Evolutionary conservation across 2,329 filamentous ascomycete genomes (phyloP).

Genomic region (Fusarium nurragi): DNA sequence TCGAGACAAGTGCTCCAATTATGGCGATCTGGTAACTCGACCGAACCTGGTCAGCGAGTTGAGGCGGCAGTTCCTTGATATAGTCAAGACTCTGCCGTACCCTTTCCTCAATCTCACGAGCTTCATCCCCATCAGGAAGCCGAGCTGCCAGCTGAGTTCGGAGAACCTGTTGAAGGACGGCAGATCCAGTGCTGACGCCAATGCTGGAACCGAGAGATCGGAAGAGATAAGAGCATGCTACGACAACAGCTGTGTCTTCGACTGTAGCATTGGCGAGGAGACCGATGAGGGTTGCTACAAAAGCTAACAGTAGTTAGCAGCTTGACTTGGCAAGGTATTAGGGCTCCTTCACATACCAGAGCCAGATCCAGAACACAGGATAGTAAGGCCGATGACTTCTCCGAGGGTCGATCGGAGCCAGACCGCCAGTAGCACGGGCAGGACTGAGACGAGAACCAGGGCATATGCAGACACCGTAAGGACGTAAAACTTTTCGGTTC

Average conservation of each 20-base stretch:
- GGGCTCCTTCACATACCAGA: conserved; percentile 44
- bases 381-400: conserved; percentile 66
- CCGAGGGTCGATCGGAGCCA: conserved; percentile 58
- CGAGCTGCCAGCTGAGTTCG: conserved; percentile 63
- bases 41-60: conserved; percentile 66
- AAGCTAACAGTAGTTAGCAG: conserved; percentile 1
- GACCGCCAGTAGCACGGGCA: conserved; percentile 63
- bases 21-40: conserved; percentile 68
- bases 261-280: conserved; percentile 74
- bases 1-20: conserved; percentile 54
- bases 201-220: conserved; percentile 80
- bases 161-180: conserved; percentile 75
- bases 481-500: conserved; percentile 76
- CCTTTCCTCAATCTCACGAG: conserved; percentile 71
- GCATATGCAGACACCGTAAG: conserved; percentile 69
- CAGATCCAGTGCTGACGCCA: conserved; percentile 76
- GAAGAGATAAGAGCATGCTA: conserved; percentile 84
- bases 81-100: conserved; percentile 77
- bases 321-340: not conserved
- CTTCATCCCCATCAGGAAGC: conserved; percentile 66
- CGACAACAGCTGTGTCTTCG: conserved; percentile 77
- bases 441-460: conserved; percentile 62
- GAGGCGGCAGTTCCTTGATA: conserved; percentile 71
- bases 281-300: conserved; percentile 70
- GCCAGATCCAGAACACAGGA: conserved; percentile 56